Base-by-base conservation (phyloP, 208 protist species). In the Crithidia bombi region DNA sequence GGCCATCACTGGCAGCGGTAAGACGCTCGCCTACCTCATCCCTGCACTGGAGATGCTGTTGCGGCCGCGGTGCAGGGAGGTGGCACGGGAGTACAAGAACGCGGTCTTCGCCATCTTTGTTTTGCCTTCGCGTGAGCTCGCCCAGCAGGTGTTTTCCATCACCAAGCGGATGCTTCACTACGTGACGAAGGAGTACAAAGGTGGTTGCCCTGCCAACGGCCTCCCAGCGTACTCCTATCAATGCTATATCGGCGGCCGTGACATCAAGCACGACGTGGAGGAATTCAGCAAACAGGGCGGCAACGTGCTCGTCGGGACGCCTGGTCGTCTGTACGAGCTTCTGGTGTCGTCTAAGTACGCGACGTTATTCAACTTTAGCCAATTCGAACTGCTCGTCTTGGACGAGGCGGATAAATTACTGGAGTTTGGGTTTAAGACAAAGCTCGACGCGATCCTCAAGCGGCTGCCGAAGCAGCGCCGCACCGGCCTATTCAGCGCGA, bases 351-450 rank as follows among this genome's bases (percentile, higher is more conserved):
- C 89, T 6, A 93, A 95, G 72, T 59, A 95, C 75, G 41, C 82
- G 5, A 80, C 46, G 23, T 64, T 96, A 15, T 93, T 97, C 46
- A 77, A 91, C 78, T 83, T 91, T 58, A 76, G 78, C 30, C 63
- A 74, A 57, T 88, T 98, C 41, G 93, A 98, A 71, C 82, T 98
- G 25, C 88, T 98, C 64, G 85, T 98, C 46, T 73, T 98, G 4
- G 96, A 98, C 50, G 96, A 98, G 78, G 96, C 94, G 17, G 96
- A 98, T 50, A 93, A 94, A 61, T 77, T 98, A 41, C 85, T 98
- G 10, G 89, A 93, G 71, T 95, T 97, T 68, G 96, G 96, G 41
- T 98, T 98, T 80, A 90, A 90, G 80, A 82, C 85, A 35, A 93
- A 98, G 69, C 73, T 98, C 6, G 91, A 98, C 65, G 85, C 82